Percentiles rank a stretch among this genome's conserved stretches.
Conservation (phyloP, 2,329 filamentous ascomycete genomes). For the Beauveria bassiana region DNA sequence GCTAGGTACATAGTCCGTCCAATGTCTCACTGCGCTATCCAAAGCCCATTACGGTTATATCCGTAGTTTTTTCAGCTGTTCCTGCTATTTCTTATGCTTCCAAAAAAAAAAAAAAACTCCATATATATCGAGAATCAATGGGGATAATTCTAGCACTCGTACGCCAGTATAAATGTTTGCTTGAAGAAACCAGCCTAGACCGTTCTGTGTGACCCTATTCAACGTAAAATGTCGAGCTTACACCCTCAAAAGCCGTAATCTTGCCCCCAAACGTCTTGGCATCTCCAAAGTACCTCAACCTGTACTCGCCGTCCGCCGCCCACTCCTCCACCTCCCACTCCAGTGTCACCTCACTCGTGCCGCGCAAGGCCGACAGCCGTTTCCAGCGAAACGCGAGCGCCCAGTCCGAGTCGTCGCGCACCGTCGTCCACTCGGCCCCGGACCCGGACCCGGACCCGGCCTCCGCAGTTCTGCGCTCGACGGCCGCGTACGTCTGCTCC, state of each 20-base stretch:
- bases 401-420: slow-evolving; percentile 79
- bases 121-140: too few relatives aligned
- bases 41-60: too few relatives aligned
- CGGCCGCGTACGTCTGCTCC: slow-evolving; percentile 67
- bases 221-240: slow-evolving; percentile 44
- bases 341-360: slow-evolving; percentile 67
- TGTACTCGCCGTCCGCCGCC: slow-evolving; percentile 56
- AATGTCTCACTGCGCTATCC: too few relatives aligned
- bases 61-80: too few relatives aligned
- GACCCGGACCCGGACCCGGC: slow-evolving; percentile 9
- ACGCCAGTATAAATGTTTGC: too few relatives aligned
- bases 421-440: slow-evolving; percentile 47
- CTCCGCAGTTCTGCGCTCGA: slow-evolving; percentile 43
- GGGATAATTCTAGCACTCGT: too few relatives aligned
- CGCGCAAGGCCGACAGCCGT: slow-evolving; percentile 60
- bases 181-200: too few relatives aligned
- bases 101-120: too few relatives aligned
- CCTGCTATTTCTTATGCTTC: too few relatives aligned
- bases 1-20: too few relatives aligned
- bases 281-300: slow-evolving; percentile 76
- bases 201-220: not conserved
- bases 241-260: slow-evolving; percentile 62
- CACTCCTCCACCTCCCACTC: slow-evolving; percentile 69
- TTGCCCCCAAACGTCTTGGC: slow-evolving; percentile 56
- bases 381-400: slow-evolving; percentile 72